These are phyloP conservation scores for Neonectria punicea DNA, from an alignment of 2,329 filamentous ascomycete genomes.

Conservation along the genomic window DNA sequence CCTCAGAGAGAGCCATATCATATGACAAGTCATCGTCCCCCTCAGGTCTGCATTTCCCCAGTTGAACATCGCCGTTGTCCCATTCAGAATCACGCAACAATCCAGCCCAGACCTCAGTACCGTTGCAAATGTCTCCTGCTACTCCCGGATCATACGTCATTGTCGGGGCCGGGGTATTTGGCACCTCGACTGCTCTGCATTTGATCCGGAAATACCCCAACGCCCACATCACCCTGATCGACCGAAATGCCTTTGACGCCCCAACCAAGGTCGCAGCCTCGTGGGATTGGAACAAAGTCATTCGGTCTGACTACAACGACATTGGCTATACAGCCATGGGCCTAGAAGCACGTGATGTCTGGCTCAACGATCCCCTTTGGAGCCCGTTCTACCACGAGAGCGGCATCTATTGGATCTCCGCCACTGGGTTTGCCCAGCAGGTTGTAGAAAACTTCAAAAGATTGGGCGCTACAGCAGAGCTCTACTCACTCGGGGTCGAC, in stretches of 20 bases:
- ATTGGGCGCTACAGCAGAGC: background rate
- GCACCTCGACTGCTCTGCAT: conserved; percentile 70
- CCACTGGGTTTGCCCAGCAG: background rate
- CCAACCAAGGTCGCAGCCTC: background rate
- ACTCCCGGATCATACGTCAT: conserved; percentile 59
- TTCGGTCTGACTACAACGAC: conserved; percentile 34
- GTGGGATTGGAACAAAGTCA: conserved; percentile 35
- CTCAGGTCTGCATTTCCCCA: background rate
- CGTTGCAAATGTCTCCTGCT: background rate
- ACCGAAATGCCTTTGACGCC: conserved; percentile 62
- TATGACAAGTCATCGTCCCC: background rate
- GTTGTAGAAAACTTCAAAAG: background rate
- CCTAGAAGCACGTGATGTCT: background rate
- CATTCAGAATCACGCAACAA: background rate
- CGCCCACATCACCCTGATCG: conserved; percentile 63
- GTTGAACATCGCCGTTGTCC: background rate
- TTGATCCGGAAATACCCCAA: conserved; percentile 61
- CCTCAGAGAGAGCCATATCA: background rate
- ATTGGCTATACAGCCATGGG: background rate
- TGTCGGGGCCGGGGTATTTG: conserved; percentile 71
- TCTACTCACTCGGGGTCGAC: background rate
- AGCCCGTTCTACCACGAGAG: background rate
- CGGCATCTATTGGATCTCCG: conserved; percentile 2
- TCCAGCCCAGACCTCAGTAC: background rate
- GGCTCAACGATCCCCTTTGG: background rate